Evolutionary conservation across 345 rosid species (phyloP), one percentile per base, ranked within the genome.

Genomic region (Brassica rapa): DNA sequence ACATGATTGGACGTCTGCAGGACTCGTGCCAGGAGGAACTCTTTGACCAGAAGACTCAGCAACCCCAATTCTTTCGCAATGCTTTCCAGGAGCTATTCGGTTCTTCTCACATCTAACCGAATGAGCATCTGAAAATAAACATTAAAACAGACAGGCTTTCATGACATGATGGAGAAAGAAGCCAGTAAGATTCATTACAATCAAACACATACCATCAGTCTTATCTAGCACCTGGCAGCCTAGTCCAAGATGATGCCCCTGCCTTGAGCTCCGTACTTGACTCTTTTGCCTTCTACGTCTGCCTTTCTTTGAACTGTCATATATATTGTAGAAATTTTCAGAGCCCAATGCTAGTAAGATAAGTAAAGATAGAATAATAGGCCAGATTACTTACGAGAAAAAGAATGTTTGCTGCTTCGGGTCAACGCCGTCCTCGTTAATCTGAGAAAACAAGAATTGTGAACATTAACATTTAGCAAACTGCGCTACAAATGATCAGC

Each of bases 371-470:
- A 70, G 62, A 23, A 56, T 15, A 41, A 56, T 64, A 80, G 15
- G 64, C 79, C 55, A 56, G 35, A 60, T 63, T 59, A 80, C 90
- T 82, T 85, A 91, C 99, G 89, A 86, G 75, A 84, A 90, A 86
- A 77, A 86, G 85, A 96, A 90, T 3, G 97, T 90, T 82, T 96
- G 97, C 56, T 89, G 96, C 84, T 89, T 91, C 30, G 99, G 99
- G 88, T 96, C 97, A 82, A 85, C 78, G 57, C 88, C 91, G 46
- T 87, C 91, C 12, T 93, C 89, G 84, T 88, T 84, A 69, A 86
- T 81, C 99, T 93, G 88, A 77, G 79, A 12, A 74, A 21, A 6
- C 53, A 9, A 61, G 14, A 1, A 43, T 35, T 61, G 1, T 32
- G 61, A 75, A 65, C 56, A 63, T 56, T 55, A 10, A 57, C 46